Conservation (phyloP, 2,329 filamentous ascomycete genomes). For the Neonectria coccinea region DNA sequence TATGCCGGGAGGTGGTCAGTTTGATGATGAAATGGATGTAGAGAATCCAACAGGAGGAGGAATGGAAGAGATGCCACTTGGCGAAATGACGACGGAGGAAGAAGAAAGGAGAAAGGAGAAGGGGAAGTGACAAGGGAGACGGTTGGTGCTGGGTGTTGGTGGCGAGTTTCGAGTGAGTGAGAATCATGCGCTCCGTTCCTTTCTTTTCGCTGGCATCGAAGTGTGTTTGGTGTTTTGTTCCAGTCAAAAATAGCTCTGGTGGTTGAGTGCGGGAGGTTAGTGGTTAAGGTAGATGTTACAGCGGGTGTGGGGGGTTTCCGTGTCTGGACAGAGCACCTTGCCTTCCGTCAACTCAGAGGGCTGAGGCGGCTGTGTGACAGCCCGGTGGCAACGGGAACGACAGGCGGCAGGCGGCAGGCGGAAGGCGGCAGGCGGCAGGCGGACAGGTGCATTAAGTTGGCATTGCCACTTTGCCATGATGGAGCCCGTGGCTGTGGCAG, state of each 20-base stretch:
- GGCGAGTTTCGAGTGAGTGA: neutral
- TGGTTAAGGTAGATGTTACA: neutral
- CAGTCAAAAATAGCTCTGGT: constrained; percentile 25
- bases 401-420: neutral
- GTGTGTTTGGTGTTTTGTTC: constrained; percentile 17
- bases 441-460: constrained; percentile 7
- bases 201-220: constrained; percentile 12
- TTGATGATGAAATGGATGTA: neutral
- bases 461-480: neutral
- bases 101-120: neutral
- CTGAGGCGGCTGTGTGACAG: constrained; percentile 10
- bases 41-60: constrained; percentile 5
- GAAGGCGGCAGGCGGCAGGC: neutral
- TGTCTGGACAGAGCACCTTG: constrained; percentile 8
- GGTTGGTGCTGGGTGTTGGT: constrained; percentile 1
- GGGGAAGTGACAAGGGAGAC: neutral
- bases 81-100: constrained; percentile 8
- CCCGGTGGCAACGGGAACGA: constrained; percentile 10
- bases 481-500: neutral
- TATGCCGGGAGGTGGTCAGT: constrained; percentile 9
- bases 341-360: too few species aligned
- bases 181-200: constrained; percentile 19
- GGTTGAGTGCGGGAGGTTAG: constrained; percentile 18
- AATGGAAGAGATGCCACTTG: constrained; percentile 11
- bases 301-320: constrained; percentile 22